Conservation (phyloP, 1,284 basidiomycete genomes). For the Cryptococcus sp. region DNA sequence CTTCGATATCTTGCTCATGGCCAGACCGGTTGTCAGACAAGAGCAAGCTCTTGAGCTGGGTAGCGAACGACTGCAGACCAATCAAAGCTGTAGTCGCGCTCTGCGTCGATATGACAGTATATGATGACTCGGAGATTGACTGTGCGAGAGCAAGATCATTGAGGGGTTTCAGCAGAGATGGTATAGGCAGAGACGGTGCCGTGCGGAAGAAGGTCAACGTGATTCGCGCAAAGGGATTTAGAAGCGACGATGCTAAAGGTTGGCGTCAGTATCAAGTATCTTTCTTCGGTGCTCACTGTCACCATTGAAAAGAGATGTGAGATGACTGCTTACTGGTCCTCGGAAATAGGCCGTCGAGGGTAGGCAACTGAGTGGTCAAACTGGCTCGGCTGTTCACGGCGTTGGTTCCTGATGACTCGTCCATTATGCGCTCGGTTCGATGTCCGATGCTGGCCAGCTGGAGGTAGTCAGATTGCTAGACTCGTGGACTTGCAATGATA, state of each 20-base stretch:
- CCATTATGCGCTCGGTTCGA: too few relatives aligned
- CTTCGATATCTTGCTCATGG: not conserved
- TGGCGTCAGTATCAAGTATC: not conserved
- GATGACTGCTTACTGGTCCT: conserved; percentile 5
- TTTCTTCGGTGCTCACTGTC: too few relatives aligned
- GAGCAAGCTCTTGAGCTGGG: conserved; percentile 11
- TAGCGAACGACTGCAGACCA: conserved; percentile 14
- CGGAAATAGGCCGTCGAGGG: conserved; percentile 10
- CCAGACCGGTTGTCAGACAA: not conserved
- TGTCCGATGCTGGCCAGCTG: too few relatives aligned
- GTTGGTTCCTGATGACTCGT: too few relatives aligned
- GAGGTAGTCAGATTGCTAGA: too few relatives aligned
- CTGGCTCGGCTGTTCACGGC: too few relatives aligned
- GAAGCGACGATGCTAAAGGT: conserved; percentile 2
- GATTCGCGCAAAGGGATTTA: conserved; percentile 2
- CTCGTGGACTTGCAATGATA: too few relatives aligned
- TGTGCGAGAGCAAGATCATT: not conserved
- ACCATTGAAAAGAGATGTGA: not conserved
- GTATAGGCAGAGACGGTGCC: not conserved
- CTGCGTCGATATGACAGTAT: too few relatives aligned
- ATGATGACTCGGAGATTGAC: not conserved
- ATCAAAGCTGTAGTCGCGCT: conserved; percentile 3
- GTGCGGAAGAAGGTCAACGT: not conserved
- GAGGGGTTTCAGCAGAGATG: not conserved
- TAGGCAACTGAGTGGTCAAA: conserved; percentile 2